These are phyloP conservation scores for Bruguiera parviflora DNA, from an alignment of 345 rosid species.

Conservation along the genomic window DNA sequence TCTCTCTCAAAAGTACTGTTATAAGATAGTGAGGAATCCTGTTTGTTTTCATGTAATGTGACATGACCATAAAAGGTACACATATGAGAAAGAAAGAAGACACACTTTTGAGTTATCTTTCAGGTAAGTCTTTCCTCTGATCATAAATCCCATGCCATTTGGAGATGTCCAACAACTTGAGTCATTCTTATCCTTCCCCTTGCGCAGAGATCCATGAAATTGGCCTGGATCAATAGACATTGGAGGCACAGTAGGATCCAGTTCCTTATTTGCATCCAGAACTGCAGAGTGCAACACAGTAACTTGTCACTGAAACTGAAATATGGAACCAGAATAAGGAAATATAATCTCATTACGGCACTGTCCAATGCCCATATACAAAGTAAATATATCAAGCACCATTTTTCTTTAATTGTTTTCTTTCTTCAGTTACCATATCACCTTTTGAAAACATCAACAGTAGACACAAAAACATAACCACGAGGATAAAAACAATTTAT, in stretches of 20 bases:
- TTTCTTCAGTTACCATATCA: background rate
- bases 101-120: slow-evolving; percentile 78
- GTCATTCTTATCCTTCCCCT: slow-evolving; percentile 58
- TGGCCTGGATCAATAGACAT: slow-evolving; percentile 49
- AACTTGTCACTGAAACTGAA: background rate
- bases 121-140: slow-evolving; percentile 88
- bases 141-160: slow-evolving; percentile 81
- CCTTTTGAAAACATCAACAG: background rate
- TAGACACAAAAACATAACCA: background rate
- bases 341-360: background rate
- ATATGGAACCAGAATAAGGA: background rate
- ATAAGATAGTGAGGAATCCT: background rate
- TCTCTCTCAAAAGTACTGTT: background rate
- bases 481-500: background rate
- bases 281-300: slow-evolving; percentile 50
- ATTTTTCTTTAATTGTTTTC: background rate
- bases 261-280: slow-evolving; percentile 52
- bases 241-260: slow-evolving; percentile 53
- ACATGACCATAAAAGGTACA: background rate
- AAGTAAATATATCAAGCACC: too few species aligned
- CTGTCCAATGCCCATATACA: too few species aligned
- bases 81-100: background rate
- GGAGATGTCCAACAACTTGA: slow-evolving; percentile 91
- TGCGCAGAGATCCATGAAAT: slow-evolving; percentile 58
- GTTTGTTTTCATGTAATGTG: background rate